Conservation (phyloP, 1,139 yeast species). For the Taphrina sp. region DNA sequence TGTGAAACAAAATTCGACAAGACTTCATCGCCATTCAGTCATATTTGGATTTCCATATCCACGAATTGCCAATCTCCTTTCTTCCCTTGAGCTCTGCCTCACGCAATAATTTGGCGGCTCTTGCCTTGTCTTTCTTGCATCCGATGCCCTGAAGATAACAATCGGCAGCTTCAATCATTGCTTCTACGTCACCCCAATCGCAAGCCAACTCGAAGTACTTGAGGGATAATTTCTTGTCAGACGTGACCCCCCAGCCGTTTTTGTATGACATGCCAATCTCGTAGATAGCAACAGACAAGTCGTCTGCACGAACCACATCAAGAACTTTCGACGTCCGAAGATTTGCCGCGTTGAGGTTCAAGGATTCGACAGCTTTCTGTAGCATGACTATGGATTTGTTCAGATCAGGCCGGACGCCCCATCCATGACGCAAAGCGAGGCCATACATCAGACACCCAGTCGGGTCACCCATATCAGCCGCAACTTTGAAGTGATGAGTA, state of each 20-base stretch:
- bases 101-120: constrained; percentile 73
- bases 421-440: constrained; percentile 65
- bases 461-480: constrained; percentile 59
- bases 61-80: constrained; percentile 65
- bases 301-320: constrained; percentile 37
- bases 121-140: constrained; percentile 57
- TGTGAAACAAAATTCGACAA: no score
- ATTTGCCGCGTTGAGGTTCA: neutral
- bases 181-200: constrained; percentile 64
- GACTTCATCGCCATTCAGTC: no score
- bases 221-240: constrained; percentile 61
- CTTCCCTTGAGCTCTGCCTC: constrained; percentile 65
- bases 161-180: constrained; percentile 70
- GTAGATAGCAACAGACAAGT: constrained; percentile 49
- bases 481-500: constrained; percentile 63
- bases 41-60: constrained; percentile 77
- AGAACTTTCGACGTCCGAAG: constrained; percentile 11
- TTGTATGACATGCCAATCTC: constrained; percentile 64
- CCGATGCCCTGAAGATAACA: constrained; percentile 60
- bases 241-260: constrained; percentile 59
- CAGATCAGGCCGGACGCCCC: constrained; percentile 65
- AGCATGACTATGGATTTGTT: constrained; percentile 62
- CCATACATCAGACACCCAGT: constrained; percentile 75
- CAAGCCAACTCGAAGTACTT: constrained; percentile 65
- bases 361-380: constrained; percentile 47